phyloP scores from a whole-genome alignment of 129 eudicot genomes.

The Saposhnikovia divaricata region DNA sequence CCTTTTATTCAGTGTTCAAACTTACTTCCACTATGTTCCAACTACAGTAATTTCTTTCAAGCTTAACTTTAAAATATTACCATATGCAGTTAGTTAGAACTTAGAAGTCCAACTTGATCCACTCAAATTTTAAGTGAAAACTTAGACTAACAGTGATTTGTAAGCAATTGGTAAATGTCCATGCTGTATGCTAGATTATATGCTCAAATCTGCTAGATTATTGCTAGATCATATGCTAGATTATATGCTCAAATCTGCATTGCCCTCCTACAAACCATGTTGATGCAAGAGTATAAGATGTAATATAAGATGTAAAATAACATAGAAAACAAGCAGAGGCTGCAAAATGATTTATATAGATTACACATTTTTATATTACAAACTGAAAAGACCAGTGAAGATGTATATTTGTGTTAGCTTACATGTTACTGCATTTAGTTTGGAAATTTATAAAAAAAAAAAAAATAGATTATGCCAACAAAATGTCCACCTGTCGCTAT shows the following conservation, averaged over 20 bases:
- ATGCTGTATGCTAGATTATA: no score
- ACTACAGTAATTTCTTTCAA: neutral
- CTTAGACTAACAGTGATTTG: neutral
- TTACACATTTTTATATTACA: constrained; percentile 8
- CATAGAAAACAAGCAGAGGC: neutral
- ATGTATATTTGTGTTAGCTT: neutral
- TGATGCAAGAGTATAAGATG: neutral
- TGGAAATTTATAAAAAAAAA: neutral
- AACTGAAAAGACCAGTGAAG: neutral
- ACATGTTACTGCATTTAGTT: neutral
- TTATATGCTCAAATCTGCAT: no score
- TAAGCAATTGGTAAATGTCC: neutral
- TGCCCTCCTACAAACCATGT: neutral
- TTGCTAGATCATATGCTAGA: no score
- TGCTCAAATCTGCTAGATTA: no score
- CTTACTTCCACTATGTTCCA: neutral
- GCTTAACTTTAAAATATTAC: no score
- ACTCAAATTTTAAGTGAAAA: neutral
- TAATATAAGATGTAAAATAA: neutral
- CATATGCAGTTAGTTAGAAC: neutral
- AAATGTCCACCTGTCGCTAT: constrained; percentile 10
- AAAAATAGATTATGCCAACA: neutral
- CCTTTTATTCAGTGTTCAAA: neutral
- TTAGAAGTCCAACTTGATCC: neutral
- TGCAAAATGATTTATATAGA: neutral